phyloP scores from a whole-genome alignment of 1,139 yeast genomes.

The Ashbya aceris region DNA sequence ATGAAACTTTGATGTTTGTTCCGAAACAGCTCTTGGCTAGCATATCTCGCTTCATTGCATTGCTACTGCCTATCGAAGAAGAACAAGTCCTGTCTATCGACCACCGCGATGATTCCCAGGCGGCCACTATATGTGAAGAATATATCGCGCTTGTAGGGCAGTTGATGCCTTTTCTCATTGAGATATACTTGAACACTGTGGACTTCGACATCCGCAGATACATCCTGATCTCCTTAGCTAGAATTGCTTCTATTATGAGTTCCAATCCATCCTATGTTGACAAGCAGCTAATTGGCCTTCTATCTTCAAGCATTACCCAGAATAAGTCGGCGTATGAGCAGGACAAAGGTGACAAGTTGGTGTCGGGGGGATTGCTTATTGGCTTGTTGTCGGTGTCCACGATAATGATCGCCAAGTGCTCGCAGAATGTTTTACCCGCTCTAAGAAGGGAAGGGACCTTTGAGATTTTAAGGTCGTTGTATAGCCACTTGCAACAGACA shows the following conservation, averaged over 20 bases:
- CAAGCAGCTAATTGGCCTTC: slow-evolving; percentile 36
- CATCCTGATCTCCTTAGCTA: slow-evolving; percentile 47
- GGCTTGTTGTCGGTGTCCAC: slow-evolving; percentile 47
- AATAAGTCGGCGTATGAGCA: slow-evolving; percentile 31
- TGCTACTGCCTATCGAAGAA: slow-evolving; percentile 42
- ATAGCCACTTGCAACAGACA: slow-evolving; percentile 6
- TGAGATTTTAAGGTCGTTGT: slow-evolving; percentile 31
- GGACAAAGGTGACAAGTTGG: slow-evolving; percentile 12
- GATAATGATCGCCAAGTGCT: slow-evolving; percentile 38
- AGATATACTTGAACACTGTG: slow-evolving; percentile 68
- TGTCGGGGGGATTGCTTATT: slow-evolving; percentile 35
- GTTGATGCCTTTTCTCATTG: slow-evolving; percentile 52
- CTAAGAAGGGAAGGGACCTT: slow-evolving; percentile 68
- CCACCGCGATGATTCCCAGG: slow-evolving; percentile 8
- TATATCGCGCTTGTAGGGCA: slow-evolving; percentile 38
- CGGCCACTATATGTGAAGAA: slow-evolving; percentile 28
- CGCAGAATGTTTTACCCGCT: slow-evolving; percentile 36
- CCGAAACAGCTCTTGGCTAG: slow-evolving; percentile 58
- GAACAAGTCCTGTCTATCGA: slow-evolving; percentile 22
- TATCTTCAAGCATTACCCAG: slow-evolving; percentile 68
- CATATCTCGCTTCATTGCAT: slow-evolving; percentile 48
- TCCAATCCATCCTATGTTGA: slow-evolving; percentile 17
- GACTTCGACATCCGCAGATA: slow-evolving; percentile 57
- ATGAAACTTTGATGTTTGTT: slow-evolving; percentile 63
- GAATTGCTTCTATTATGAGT: slow-evolving; percentile 34